These are phyloP conservation scores for Ogataea wickerhamii DNA, from an alignment of 805 yeast genomes.

Conservation along the genomic window DNA sequence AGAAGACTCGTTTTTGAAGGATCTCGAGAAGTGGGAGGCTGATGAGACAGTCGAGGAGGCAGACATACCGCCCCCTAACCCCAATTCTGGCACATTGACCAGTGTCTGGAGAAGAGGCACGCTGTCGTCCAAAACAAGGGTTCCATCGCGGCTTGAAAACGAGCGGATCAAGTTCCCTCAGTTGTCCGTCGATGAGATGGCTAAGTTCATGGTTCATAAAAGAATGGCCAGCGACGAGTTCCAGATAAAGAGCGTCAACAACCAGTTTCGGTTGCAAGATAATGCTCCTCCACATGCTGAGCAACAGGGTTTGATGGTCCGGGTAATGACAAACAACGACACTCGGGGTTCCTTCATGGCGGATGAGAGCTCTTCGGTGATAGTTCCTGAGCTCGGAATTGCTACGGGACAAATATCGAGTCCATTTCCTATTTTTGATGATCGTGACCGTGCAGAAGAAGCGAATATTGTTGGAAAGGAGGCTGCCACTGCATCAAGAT, in stretches of 20 bases:
- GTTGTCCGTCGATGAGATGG: conserved; percentile 27
- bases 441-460: neutral
- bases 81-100: conserved; percentile 19
- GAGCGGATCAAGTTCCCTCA: conserved; percentile 16
- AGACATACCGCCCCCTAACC: conserved; percentile 1
- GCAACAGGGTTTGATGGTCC: conserved; percentile 24
- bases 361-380: conserved; percentile 18
- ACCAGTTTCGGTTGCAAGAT: conserved; percentile 18
- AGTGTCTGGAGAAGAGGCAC: conserved; percentile 31
- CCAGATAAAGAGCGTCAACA: conserved; percentile 26
- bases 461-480: neutral
- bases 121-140: conserved; percentile 16
- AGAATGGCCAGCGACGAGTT: conserved; percentile 28
- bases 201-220: conserved; percentile 29
- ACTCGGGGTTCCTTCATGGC: conserved; percentile 9
- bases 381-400: conserved; percentile 26
- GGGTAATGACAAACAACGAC: conserved; percentile 13
- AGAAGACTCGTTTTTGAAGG: conserved; percentile 41
- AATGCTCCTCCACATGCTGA: conserved; percentile 15
- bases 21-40: conserved; percentile 35
- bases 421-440: neutral
- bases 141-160: conserved; percentile 11
- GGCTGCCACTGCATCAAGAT: conserved; percentile 7
- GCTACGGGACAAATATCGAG: neutral
- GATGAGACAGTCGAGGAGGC: conserved; percentile 12